Percentiles rank a stretch among this genome's conserved stretches.
phyloP scores from a whole-genome alignment of 768 basidiomycete species.

The Auriculariales sp. region DNA sequence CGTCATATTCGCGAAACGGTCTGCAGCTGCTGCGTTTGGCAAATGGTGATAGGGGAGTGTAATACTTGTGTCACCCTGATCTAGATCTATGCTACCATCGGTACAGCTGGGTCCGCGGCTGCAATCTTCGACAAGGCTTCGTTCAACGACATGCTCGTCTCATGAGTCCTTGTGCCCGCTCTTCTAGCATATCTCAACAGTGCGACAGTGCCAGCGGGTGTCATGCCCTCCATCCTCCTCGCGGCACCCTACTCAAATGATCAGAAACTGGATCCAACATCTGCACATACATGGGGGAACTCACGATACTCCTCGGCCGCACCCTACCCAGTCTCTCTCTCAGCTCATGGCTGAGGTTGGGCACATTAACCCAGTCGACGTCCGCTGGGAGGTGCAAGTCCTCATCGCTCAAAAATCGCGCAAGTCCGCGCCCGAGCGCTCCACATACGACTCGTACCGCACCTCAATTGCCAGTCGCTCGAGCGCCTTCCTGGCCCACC shows the following conservation, averaged over 20 bases:
- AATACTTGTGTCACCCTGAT: too few relatives aligned
- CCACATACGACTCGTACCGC: constrained; percentile 44
- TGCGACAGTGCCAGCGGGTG: constrained; percentile 57
- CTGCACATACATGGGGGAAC: constrained; percentile 6
- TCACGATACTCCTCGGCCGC: constrained; percentile 55
- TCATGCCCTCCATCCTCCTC: constrained; percentile 89
- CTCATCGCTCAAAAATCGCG: constrained; percentile 65
- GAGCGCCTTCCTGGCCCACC: not conserved
- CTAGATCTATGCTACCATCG: too few relatives aligned
- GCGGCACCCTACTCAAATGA: constrained; percentile 57
- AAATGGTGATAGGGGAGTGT: too few relatives aligned
- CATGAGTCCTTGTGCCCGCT: too few relatives aligned
- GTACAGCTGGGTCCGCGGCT: too few relatives aligned
- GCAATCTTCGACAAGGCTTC: too few relatives aligned
- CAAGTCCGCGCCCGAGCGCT: constrained; percentile 64
- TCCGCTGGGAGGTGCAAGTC: constrained; percentile 48
- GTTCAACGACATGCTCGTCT: too few relatives aligned
- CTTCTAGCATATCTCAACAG: constrained; percentile 47
- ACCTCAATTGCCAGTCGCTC: constrained; percentile 21
- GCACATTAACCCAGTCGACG: constrained; percentile 52
- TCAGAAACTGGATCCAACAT: not conserved
- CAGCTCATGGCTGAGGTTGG: constrained; percentile 65
- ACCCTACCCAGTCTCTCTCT: constrained; percentile 44
- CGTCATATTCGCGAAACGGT: too few relatives aligned
- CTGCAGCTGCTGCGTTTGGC: too few relatives aligned